Evolutionary conservation across 2,329 filamentous ascomycete species (phyloP).

Genomic region (Celoporthe dispersa): DNA sequence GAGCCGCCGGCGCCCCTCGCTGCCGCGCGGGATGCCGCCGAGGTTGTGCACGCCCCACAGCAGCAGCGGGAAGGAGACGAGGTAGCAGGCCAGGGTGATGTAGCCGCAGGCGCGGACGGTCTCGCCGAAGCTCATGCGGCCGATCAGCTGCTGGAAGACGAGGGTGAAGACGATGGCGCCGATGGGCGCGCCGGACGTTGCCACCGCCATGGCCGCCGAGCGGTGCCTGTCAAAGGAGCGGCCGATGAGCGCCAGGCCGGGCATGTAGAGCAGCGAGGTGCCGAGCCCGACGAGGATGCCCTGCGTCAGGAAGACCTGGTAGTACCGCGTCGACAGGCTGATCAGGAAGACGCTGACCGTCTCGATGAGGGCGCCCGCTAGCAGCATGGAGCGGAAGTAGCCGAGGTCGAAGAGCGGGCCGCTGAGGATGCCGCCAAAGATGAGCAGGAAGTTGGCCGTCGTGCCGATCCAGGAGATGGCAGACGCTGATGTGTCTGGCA

Average conservation of each 20-base stretch:
- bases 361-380: neutral
- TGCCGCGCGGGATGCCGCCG: too few species aligned
- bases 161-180: conserved; percentile 43
- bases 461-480: conserved; percentile 52
- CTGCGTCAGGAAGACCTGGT: conserved; percentile 50
- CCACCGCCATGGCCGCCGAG: conserved; percentile 41
- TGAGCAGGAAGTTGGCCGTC: conserved; percentile 50
- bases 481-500: conserved; percentile 39
- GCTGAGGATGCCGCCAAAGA: conserved; percentile 45
- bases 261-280: conserved; percentile 45
- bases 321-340: conserved; percentile 44
- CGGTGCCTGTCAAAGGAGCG: conserved; percentile 39
- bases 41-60: too few species aligned
- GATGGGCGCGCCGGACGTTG: conserved; percentile 38
- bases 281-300: conserved; percentile 51
- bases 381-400: conserved; percentile 39
- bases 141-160: conserved; percentile 33
- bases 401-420: conserved; percentile 55
- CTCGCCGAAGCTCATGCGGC: conserved; percentile 36
- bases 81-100: conserved; percentile 33
- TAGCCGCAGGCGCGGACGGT: conserved; percentile 35
- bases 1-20: too few species aligned
- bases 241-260: conserved; percentile 40
- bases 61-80: too few species aligned
- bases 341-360: conserved; percentile 48